Conservation (phyloP, 768 basidiomycete species). For the Aureoboletus auriporus region DNA sequence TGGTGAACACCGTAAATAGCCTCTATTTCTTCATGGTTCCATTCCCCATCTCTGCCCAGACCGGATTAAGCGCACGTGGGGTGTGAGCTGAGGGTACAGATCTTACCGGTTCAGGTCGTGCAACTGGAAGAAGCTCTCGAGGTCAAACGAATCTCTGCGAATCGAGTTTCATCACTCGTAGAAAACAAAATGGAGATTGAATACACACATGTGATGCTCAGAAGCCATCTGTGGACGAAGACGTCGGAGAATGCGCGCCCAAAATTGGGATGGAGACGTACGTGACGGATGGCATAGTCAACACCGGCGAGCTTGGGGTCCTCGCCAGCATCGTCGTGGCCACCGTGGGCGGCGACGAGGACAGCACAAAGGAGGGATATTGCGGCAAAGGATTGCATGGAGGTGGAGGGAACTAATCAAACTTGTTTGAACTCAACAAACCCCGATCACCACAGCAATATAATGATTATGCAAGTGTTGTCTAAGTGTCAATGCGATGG, state of each 20-base stretch:
- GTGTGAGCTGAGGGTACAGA: not conserved
- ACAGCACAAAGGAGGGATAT: constrained; percentile 34
- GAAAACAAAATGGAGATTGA: constrained; percentile 1
- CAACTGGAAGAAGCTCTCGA: constrained; percentile 88
- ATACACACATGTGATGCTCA: constrained; percentile 78
- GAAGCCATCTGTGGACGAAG: constrained; percentile 67
- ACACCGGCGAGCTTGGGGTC: constrained; percentile 46
- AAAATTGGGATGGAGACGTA: constrained; percentile 41
- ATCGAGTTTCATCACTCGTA: not conserved
- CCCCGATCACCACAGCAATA: constrained; percentile 18
- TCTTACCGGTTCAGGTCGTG: constrained; percentile 86
- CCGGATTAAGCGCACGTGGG: not conserved
- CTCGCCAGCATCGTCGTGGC: constrained; percentile 52
- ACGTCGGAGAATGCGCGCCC: constrained; percentile 8
- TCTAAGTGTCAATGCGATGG: too few species aligned
- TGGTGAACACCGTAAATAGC: constrained; percentile 97
- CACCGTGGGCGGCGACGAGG: constrained; percentile 53
- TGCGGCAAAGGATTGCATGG: constrained; percentile 48
- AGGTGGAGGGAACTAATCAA: not conserved
- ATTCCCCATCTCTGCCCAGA: constrained; percentile 56
- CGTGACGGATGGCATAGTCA: constrained; percentile 86
- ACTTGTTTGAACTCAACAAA: constrained; percentile 4
- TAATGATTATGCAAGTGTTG: too few species aligned
- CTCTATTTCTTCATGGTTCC: constrained; percentile 87
- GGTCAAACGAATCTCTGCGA: constrained; percentile 74